Percentiles rank a stretch among this genome's conserved stretches.
Conservation (phyloP, 169 alveolate genomes). For the Eimeria necatrix region DNA sequence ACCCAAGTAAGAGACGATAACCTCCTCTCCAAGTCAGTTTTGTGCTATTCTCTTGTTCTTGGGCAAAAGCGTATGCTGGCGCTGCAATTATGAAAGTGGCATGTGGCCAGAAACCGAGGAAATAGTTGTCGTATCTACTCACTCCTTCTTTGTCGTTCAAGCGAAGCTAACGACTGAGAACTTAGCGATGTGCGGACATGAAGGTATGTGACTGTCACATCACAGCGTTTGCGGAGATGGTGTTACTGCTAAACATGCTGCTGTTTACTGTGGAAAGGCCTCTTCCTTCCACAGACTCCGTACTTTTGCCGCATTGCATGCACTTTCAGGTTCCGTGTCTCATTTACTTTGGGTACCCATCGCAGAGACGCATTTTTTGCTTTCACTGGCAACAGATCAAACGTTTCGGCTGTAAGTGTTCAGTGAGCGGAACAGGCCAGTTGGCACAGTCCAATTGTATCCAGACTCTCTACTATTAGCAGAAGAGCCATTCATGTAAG, state of each 20-base stretch:
- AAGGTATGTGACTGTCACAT: constrained; percentile 9
- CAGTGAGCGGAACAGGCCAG: not conserved
- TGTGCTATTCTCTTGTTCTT: not conserved
- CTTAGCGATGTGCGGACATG: constrained; percentile 11
- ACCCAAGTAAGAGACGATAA: constrained; percentile 30
- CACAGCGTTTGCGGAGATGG: too few species aligned
- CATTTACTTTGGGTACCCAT: constrained; percentile 47
- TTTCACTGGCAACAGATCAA: constrained; percentile 64
- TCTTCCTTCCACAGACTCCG: too few species aligned
- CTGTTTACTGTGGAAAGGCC: too few species aligned
- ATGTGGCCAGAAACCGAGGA: constrained; percentile 51
- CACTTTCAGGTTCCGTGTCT: constrained; percentile 37
- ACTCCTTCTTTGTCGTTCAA: constrained; percentile 28
- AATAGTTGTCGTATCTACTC: constrained; percentile 51
- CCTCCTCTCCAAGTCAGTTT: not conserved
- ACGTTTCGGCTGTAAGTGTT: constrained; percentile 53
- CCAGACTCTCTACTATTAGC: too few species aligned
- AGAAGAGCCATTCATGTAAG: too few species aligned
- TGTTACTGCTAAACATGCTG: too few species aligned
- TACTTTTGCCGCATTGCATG: not conserved
- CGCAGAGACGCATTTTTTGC: constrained; percentile 41
- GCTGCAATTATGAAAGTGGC: not conserved
- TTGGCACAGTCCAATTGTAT: too few species aligned
- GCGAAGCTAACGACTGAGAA: constrained; percentile 26
- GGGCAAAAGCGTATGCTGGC: not conserved